phyloP scores from a whole-genome alignment of 2,329 filamentous ascomycete species.

The Didymella sp. region DNA sequence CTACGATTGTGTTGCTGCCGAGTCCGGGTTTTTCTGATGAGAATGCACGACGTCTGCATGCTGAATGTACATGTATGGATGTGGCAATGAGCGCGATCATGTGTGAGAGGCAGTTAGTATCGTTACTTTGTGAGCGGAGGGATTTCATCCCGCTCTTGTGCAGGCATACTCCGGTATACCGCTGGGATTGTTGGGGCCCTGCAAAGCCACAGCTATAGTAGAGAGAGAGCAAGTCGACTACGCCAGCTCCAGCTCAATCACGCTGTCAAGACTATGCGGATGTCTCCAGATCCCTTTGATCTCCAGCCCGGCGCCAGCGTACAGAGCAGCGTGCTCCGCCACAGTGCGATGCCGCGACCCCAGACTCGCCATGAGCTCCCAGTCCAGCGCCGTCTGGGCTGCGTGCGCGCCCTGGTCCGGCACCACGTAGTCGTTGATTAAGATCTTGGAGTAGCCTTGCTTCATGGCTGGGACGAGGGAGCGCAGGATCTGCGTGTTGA shows the following conservation, averaged over 20 bases:
- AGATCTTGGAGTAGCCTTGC: slow-evolving; percentile 36
- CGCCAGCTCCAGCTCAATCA: slow-evolving; percentile 32
- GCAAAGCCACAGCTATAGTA: too few relatives aligned
- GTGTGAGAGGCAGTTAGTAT: too few relatives aligned
- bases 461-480: slow-evolving; percentile 38
- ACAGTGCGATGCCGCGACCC: slow-evolving; percentile 35
- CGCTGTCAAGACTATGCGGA: background rate
- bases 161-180: too few relatives aligned
- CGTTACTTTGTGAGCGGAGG: too few relatives aligned
- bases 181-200: too few relatives aligned
- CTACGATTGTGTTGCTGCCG: too few relatives aligned
- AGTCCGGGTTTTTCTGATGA: too few relatives aligned
- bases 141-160: too few relatives aligned
- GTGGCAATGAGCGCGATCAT: too few relatives aligned
- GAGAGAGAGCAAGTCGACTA: too few relatives aligned
- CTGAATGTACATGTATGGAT: too few relatives aligned
- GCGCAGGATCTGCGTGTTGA: slow-evolving; percentile 32
- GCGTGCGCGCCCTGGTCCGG: slow-evolving; percentile 34
- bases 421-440: slow-evolving; percentile 39
- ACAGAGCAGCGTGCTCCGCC: slow-evolving; percentile 30
- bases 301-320: slow-evolving; percentile 28
- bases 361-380: slow-evolving; percentile 35
- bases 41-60: too few relatives aligned
- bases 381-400: slow-evolving; percentile 36
- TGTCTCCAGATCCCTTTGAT: slow-evolving; percentile 28